These are phyloP conservation scores for Eucalyptus sideroxylon DNA, from an alignment of 345 rosid genomes.

Conservation along the genomic window DNA sequence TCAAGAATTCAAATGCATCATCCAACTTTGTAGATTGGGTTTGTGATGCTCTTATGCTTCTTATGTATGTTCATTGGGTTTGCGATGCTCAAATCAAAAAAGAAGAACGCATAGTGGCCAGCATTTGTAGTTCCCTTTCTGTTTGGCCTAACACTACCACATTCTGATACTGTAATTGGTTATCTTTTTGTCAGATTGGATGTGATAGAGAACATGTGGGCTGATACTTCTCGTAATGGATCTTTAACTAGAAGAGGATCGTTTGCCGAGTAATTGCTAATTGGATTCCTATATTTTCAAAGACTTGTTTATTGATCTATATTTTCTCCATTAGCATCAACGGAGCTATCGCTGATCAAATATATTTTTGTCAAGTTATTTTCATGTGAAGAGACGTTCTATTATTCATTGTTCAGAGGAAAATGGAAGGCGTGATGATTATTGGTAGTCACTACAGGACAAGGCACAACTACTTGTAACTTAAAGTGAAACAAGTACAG, in stretches of 20 bases:
- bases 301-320: neutral
- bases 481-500: neutral
- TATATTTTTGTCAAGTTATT: neutral
- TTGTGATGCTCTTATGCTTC: too few relatives aligned
- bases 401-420: too few relatives aligned
- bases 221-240: too few relatives aligned
- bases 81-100: too few relatives aligned
- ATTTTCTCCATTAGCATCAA: neutral
- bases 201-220: too few relatives aligned
- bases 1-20: neutral
- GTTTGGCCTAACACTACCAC: too few relatives aligned
- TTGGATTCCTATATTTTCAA: neutral
- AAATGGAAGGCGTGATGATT: neutral
- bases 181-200: too few relatives aligned
- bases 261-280: neutral
- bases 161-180: too few relatives aligned
- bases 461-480: neutral
- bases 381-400: neutral
- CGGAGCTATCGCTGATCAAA: neutral
- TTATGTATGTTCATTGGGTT: too few relatives aligned
- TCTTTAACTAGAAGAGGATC: too few relatives aligned
- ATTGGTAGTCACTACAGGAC: neutral
- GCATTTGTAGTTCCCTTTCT: too few relatives aligned
- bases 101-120: too few relatives aligned
- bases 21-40: constrained; percentile 5